phyloP scores from a whole-genome alignment of 352 stramenopile species.

The Pythium sp. region DNA sequence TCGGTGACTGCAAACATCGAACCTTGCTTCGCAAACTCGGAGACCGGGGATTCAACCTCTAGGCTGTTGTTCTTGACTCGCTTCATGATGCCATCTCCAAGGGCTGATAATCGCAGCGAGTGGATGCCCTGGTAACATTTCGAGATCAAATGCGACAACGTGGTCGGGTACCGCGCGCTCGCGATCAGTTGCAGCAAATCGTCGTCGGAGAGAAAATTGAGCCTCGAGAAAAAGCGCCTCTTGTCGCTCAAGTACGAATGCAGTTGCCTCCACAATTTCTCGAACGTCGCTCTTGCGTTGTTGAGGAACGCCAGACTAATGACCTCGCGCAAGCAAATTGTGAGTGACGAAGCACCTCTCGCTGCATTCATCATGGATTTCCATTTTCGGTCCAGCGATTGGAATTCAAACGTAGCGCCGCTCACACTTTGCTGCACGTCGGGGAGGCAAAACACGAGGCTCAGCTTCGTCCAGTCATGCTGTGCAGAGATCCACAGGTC shows the following conservation, averaged over 20 bases:
- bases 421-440: slow-evolving; percentile 59
- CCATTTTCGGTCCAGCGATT: slow-evolving; percentile 67
- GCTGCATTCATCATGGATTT: slow-evolving; percentile 60
- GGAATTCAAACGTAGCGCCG: slow-evolving; percentile 56
- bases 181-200: slow-evolving; percentile 62
- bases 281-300: slow-evolving; percentile 35
- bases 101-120: slow-evolving; percentile 26
- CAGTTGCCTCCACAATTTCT: slow-evolving; percentile 59
- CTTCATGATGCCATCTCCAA: slow-evolving; percentile 6
- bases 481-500: slow-evolving; percentile 56
- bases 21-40: background rate
- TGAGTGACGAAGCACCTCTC: slow-evolving; percentile 43
- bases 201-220: slow-evolving; percentile 64
- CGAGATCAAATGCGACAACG: slow-evolving; percentile 38
- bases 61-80: background rate
- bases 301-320: slow-evolving; percentile 53
- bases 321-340: slow-evolving; percentile 55
- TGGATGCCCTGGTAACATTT: slow-evolving; percentile 52
- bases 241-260: slow-evolving; percentile 58
- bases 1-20: slow-evolving; percentile 13
- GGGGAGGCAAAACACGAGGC: slow-evolving; percentile 39
- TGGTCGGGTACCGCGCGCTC: slow-evolving; percentile 28
- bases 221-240: slow-evolving; percentile 47
- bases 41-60: background rate
- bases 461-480: slow-evolving; percentile 45